These are phyloP conservation scores for Syzygium oleosum DNA, from an alignment of 345 rosid species.

Conservation along the genomic window DNA sequence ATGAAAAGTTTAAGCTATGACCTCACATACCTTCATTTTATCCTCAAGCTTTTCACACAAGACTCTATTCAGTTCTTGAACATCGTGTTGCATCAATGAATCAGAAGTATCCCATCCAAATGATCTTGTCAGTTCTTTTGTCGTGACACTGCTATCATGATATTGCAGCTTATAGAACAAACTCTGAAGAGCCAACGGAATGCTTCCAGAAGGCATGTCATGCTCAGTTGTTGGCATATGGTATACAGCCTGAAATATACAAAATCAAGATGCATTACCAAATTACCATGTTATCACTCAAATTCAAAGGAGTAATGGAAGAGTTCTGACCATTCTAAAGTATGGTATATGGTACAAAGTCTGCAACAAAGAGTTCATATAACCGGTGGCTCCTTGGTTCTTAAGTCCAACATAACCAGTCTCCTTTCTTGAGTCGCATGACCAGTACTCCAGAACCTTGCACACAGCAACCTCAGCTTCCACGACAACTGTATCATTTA, in stretches of 20 bases:
- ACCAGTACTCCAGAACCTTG: constrained; percentile 78
- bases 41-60: constrained; percentile 90
- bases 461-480: constrained; percentile 95
- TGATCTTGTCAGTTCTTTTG: constrained; percentile 86
- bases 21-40: constrained; percentile 77
- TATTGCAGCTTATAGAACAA: constrained; percentile 94
- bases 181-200: constrained; percentile 92
- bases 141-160: constrained; percentile 81
- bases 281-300: not conserved
- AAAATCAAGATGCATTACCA: not conserved
- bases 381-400: constrained; percentile 98
- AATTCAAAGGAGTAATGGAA: constrained; percentile 5
- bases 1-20: not conserved
- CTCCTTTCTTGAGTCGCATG: constrained; percentile 95
- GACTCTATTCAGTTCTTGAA: constrained; percentile 94
- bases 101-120: constrained; percentile 99
- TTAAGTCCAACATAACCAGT: constrained; percentile 96
- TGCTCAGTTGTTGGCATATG: constrained; percentile 99
- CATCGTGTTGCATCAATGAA: constrained; percentile 99
- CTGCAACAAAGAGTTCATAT: constrained; percentile 94
- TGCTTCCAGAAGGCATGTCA: constrained; percentile 88
- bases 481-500: constrained; percentile 62
- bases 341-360: constrained; percentile 84
- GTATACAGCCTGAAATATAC: constrained; percentile 70
- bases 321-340: constrained; percentile 69